Percentiles rank a stretch among this genome's conserved stretches.
Evolutionary conservation across 179 eudicot genomes (phyloP).

Genomic region (Beta lomatogona): DNA sequence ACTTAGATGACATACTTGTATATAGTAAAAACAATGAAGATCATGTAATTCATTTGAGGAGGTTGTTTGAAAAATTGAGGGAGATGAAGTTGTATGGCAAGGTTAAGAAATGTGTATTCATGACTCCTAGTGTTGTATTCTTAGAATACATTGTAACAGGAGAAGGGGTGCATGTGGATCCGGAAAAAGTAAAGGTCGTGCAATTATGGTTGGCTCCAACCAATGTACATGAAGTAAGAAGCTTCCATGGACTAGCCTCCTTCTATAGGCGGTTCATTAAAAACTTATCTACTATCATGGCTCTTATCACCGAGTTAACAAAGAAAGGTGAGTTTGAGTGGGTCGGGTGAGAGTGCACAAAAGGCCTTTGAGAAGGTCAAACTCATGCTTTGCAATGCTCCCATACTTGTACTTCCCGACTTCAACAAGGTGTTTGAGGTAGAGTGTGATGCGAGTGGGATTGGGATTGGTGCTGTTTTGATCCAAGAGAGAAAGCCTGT

Average conservation of each 20-base stretch:
- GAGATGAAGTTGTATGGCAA: no score
- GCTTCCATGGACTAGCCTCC: background rate
- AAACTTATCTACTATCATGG: background rate
- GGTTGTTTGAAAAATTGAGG: no score
- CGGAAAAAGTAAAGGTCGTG: background rate
- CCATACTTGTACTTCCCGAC: background rate
- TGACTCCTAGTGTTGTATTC: no score
- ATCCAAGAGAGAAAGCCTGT: no score
- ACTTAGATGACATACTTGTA: background rate
- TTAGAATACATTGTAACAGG: background rate
- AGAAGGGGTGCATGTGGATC: background rate
- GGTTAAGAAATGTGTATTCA: no score
- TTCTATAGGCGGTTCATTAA: background rate
- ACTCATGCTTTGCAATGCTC: background rate
- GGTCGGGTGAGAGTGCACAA: background rate
- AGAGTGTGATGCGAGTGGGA: no score
- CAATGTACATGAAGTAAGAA: background rate
- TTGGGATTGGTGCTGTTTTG: no score
- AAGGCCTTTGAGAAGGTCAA: background rate
- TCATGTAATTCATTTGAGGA: no score
- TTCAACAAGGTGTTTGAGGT: background rate
- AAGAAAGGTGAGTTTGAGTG: background rate
- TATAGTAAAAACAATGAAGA: background rate
- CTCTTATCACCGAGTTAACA: background rate
- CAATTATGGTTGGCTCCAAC: background rate